Evolutionary conservation across 495 filamentous ascomycete species (phyloP), one percentile per base, ranked within the genome.

Genomic region (Penicillium goetzii): DNA sequence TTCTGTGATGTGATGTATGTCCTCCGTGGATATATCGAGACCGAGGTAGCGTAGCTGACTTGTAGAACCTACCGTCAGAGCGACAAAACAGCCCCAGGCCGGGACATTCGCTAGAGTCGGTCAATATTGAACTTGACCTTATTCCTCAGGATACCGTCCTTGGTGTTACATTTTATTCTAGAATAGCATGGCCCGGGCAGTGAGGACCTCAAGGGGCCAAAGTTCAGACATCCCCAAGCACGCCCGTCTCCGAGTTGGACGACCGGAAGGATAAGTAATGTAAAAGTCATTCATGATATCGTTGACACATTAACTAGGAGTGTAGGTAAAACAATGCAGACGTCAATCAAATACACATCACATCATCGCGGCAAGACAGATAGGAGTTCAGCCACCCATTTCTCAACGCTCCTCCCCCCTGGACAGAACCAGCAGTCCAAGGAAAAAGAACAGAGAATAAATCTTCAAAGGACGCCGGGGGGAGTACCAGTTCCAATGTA

Each of bases 271-370:
- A n/a, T n/a, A n/a, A n/a, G n/a, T n/a, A n/a, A n/a, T n/a, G n/a
- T n/a, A n/a, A 32, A 52, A 45, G 33, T 36, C 21, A 62, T 65
- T 72, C 68, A 67, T 73, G 32, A 58, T 47, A 56, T 72, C 68
- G 58, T 73, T 36, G 38, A 61, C 65, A 63, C 63, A 73, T 69
- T 58, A 71, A 68, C 15, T 59, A 36, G 41, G 38, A 33, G 45
- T 19, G 50, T 11, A 2, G 38, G 23, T 41, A 45, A 33, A 40
- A 40, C 2, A 51, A 28, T n/a, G 51, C 52, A 52, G 34, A 34
- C 57, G 56, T 62, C 43, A 63, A 66, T 65, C 59, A 67, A 65
- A 41, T 41, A 60, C 19, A 55, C 61, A 62, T 68, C 61, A 67
- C 59, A 64, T 69, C 68, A 57, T 71, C 33, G 59, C 26, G 10